Evolutionary conservation across 2,329 filamentous ascomycete genomes (phyloP).

Genomic region (Thelonectria blattea): DNA sequence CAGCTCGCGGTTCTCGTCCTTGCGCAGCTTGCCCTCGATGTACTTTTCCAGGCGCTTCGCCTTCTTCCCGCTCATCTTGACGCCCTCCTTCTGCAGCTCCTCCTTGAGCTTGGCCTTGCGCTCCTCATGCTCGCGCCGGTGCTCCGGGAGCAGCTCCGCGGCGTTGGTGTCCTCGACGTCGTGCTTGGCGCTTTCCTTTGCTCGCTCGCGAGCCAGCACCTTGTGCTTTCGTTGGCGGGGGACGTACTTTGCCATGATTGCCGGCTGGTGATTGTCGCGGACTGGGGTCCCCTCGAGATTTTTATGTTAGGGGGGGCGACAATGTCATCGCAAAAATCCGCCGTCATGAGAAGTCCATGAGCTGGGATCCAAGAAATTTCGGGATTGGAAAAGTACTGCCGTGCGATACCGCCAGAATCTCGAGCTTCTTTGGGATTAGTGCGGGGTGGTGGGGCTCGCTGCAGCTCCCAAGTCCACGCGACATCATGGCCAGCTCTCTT

Average conservation of each 20-base stretch:
- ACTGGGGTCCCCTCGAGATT: conserved; percentile 18
- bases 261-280: conserved; percentile 11
- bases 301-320: conserved; percentile 21
- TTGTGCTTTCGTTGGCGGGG: conserved; percentile 72
- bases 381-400: conserved; percentile 45
- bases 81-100: conserved; percentile 57
- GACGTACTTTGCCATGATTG: conserved; percentile 61
- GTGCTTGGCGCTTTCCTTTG: conserved; percentile 49
- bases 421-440: conserved; percentile 42
- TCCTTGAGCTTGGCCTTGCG: conserved; percentile 62
- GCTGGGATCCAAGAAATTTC: conserved; percentile 43
- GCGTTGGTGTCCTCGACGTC: conserved; percentile 48
- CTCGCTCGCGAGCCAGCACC: conserved; percentile 68
- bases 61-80: conserved; percentile 68
- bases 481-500: conserved; percentile 1
- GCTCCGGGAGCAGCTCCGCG: conserved; percentile 40
- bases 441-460: conserved; percentile 38
- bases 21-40: conserved; percentile 88
- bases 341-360: conserved; percentile 18
- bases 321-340: conserved; percentile 21
- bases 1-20: conserved; percentile 87
- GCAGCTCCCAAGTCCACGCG: conserved; percentile 19
- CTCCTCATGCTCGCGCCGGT: conserved; percentile 59
- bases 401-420: conserved; percentile 43
- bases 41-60: conserved; percentile 72